Percentiles rank a stretch among this genome's conserved stretches.
These are phyloP conservation scores for Coemansia sp. DNA, from an alignment of 371 early-diverging fungal species.

Conservation along the genomic window DNA sequence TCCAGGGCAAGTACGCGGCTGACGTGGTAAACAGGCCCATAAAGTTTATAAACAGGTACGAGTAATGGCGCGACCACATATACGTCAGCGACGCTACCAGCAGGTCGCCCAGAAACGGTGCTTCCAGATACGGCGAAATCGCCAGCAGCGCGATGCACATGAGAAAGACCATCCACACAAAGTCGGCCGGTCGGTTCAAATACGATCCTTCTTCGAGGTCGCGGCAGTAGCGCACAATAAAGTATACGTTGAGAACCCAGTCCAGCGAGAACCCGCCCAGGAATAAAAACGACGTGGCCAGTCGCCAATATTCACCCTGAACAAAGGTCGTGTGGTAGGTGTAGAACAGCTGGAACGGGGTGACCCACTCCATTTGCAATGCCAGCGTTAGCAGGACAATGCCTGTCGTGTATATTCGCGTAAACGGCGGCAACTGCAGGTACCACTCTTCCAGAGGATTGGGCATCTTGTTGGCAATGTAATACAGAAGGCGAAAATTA, in stretches of 20 bases:
- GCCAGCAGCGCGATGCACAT: slow-evolving; percentile 66
- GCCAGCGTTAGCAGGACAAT: slow-evolving; percentile 74
- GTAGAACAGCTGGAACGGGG: slow-evolving; percentile 77
- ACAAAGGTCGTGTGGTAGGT: slow-evolving; percentile 68
- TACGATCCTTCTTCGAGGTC: slow-evolving; percentile 95
- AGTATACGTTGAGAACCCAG: slow-evolving; percentile 92
- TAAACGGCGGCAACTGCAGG: slow-evolving; percentile 83
- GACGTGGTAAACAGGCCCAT: slow-evolving; percentile 84
- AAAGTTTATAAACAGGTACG: slow-evolving; percentile 79
- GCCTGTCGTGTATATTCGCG: slow-evolving; percentile 80
- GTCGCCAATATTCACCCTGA: slow-evolving; percentile 84
- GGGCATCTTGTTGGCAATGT: slow-evolving; percentile 27
- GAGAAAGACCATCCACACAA: slow-evolving; percentile 78
- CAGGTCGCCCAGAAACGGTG: slow-evolving; percentile 83
- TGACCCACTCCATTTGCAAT: slow-evolving; percentile 64
- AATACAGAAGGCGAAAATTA: not conserved
- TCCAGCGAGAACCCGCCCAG: slow-evolving; percentile 88
- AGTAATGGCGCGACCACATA: slow-evolving; percentile 94
- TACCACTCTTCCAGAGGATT: slow-evolving; percentile 90
- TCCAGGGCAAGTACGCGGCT: slow-evolving; percentile 95
- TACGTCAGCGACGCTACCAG: slow-evolving; percentile 89
- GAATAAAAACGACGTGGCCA: slow-evolving; percentile 87
- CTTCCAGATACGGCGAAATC: slow-evolving; percentile 60
- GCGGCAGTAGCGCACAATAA: slow-evolving; percentile 82
- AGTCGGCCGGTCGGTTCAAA: slow-evolving; percentile 86